These are phyloP conservation scores for Aspergillus awamori DNA, from an alignment of 2,329 filamentous ascomycete genomes.

Conservation along the genomic window DNA sequence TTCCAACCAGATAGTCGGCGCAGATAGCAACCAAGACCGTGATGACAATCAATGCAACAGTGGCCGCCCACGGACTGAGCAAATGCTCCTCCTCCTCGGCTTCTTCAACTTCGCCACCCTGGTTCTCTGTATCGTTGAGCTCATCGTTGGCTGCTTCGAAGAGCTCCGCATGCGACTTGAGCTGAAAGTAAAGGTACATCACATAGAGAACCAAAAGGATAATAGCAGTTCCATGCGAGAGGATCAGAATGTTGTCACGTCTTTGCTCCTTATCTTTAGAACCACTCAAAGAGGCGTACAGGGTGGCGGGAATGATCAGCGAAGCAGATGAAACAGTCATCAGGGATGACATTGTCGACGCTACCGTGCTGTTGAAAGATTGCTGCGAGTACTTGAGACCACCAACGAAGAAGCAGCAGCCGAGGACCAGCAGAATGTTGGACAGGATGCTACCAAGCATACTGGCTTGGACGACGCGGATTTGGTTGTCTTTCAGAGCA, in stretches of 20 bases:
- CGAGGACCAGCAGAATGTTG: constrained; percentile 85
- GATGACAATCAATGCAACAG: constrained; percentile 66
- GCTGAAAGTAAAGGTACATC: constrained; percentile 77
- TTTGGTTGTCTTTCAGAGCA: constrained; percentile 80
- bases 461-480: constrained; percentile 94
- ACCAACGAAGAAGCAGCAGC: constrained; percentile 78
- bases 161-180: constrained; percentile 71
- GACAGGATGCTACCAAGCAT: constrained; percentile 97
- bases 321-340: constrained; percentile 77
- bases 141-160: constrained; percentile 58
- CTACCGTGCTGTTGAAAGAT: constrained; percentile 54
- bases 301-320: constrained; percentile 75
- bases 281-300: constrained; percentile 66
- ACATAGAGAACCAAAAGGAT: constrained; percentile 75
- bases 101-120: constrained; percentile 33
- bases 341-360: constrained; percentile 63
- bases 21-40: constrained; percentile 73
- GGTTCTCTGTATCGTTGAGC: constrained; percentile 44
- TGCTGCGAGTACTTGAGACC: constrained; percentile 73
- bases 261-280: constrained; percentile 30
- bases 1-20: constrained; percentile 76
- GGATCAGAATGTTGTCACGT: constrained; percentile 64
- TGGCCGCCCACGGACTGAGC: constrained; percentile 67
- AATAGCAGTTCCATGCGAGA: constrained; percentile 75
- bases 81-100: constrained; percentile 54